These are phyloP conservation scores for Colletotrichum incanum DNA, from an alignment of 2,329 filamentous ascomycete species.

Conservation along the genomic window DNA sequence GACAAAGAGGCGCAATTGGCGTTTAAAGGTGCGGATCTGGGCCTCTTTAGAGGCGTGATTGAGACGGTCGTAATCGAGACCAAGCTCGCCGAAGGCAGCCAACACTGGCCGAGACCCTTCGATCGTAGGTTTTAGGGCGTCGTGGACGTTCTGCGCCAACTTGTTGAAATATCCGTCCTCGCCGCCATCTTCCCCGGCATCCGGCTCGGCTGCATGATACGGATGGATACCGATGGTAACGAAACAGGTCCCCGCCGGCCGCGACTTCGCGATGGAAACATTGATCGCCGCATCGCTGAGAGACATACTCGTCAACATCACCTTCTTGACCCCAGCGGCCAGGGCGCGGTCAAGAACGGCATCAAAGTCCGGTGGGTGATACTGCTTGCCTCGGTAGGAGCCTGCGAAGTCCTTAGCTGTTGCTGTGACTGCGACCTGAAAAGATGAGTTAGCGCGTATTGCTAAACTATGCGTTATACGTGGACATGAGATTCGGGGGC, in stretches of 20 bases:
- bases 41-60: slow-evolving; percentile 58
- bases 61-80: slow-evolving; percentile 65
- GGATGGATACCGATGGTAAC: slow-evolving; percentile 67
- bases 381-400: slow-evolving; percentile 64
- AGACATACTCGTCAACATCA: slow-evolving; percentile 59
- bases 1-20: slow-evolving; percentile 58
- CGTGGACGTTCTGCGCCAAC: slow-evolving; percentile 46
- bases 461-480: background rate
- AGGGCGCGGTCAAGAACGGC: slow-evolving; percentile 59
- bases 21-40: slow-evolving; percentile 58
- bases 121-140: slow-evolving; percentile 42
- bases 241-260: slow-evolving; percentile 53
- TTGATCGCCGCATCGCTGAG: slow-evolving; percentile 51
- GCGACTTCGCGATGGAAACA: slow-evolving; percentile 49
- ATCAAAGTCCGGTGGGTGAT: slow-evolving; percentile 62
- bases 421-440: slow-evolving; percentile 55
- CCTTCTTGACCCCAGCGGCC: slow-evolving; percentile 58
- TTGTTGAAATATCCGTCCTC: slow-evolving; percentile 46
- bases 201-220: slow-evolving; percentile 64
- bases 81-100: slow-evolving; percentile 65
- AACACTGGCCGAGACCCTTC: slow-evolving; percentile 49
- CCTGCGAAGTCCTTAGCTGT: slow-evolving; percentile 64
- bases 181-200: slow-evolving; percentile 47
- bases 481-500: background rate
- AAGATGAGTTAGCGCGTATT: background rate